Evolutionary conservation across 306 rosid genomes (phyloP), one percentile per base, ranked within the genome.

Genomic region (Cucurbita argyrosperma): DNA sequence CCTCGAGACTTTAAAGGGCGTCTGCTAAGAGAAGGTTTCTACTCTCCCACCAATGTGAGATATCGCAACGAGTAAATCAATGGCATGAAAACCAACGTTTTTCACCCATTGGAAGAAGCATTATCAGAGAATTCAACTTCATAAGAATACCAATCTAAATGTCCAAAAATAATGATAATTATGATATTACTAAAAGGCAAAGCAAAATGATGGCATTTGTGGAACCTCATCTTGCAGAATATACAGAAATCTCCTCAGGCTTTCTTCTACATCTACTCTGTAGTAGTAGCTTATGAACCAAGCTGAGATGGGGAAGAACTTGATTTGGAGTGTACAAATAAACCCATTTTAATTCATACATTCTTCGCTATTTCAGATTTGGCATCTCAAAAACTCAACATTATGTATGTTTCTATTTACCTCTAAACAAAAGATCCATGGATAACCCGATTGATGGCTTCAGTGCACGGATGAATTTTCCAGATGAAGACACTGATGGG

Each of bases 381-480:
- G 52, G 53, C 21, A 42, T 56, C 65, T 74, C 77, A 40, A 47
- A 74, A 74, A 46, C 74, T 49, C 59, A 30, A 68, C 18, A 67
- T 46, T 46, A 23, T 69, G 54, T 69, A 68, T 66, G 10, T 13
- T 69, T 46, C n/a, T 84, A 88, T 80, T 83, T 88, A 78, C 81
- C 74, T 73, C 76, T 82, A 76, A 90, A 82, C 59, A 92, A 74
- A 72, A 83, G 76, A 84, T 79, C 81, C 78, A 84, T 78, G 6
- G 90, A 86, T 62, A 86, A 79, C 79, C 90, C 90, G 39, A 88
- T 74, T 4, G 90, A 83, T 15, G 91, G 95, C 80, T 90, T 92
- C 76, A 92, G 82, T 37, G 87, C 85, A 58, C 87, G 88, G 74
- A 88, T 81, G 66, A 90, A 76, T 77, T 82, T 92, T 80, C 84